Percentiles rank a stretch among this genome's conserved stretches.
phyloP scores from a whole-genome alignment of 2,329 filamentous ascomycete genomes.

The Penicillium sp. region DNA sequence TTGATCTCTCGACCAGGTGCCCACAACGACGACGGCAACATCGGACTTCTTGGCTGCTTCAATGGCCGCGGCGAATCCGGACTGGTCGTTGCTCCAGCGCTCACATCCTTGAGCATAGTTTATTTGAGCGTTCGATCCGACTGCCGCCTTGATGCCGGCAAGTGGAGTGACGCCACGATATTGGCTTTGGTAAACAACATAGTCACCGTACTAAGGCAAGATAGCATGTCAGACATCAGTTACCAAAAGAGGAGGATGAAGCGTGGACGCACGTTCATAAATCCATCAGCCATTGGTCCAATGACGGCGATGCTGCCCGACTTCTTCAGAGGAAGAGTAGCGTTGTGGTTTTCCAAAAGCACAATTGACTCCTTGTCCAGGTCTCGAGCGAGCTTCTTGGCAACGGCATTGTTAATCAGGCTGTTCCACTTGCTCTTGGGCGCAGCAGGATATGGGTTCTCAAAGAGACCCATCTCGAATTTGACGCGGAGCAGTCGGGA shows the following conservation, averaged over 20 bases:
- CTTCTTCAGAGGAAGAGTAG: slow-evolving; percentile 59
- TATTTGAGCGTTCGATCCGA: slow-evolving; percentile 58
- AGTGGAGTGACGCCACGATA: slow-evolving; percentile 68
- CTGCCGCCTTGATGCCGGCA: slow-evolving; percentile 65
- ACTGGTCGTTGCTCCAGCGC: slow-evolving; percentile 70
- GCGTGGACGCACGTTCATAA: slow-evolving; percentile 63
- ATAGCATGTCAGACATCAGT: neutral
- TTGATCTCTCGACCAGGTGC: slow-evolving; percentile 75
- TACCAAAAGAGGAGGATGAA: neutral
- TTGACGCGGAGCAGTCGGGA: slow-evolving; percentile 66
- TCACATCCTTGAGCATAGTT: slow-evolving; percentile 71
- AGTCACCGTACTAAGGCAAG: slow-evolving; percentile 64
- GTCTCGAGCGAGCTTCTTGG: slow-evolving; percentile 60
- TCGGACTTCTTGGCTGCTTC: slow-evolving; percentile 66
- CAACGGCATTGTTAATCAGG: slow-evolving; percentile 63
- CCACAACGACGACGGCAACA: slow-evolving; percentile 71
- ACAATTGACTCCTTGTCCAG: slow-evolving; percentile 66
- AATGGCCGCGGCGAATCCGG: slow-evolving; percentile 68
- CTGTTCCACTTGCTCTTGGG: slow-evolving; percentile 56
- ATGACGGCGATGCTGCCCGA: slow-evolving; percentile 71
- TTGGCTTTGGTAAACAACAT: slow-evolving; percentile 66
- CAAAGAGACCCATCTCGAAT: slow-evolving; percentile 70
- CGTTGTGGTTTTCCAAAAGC: slow-evolving; percentile 60
- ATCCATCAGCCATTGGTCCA: slow-evolving; percentile 72
- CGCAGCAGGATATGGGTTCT: slow-evolving; percentile 66